phyloP scores from a whole-genome alignment of 208 protist genomes.

The Leishmania arabica region DNA sequence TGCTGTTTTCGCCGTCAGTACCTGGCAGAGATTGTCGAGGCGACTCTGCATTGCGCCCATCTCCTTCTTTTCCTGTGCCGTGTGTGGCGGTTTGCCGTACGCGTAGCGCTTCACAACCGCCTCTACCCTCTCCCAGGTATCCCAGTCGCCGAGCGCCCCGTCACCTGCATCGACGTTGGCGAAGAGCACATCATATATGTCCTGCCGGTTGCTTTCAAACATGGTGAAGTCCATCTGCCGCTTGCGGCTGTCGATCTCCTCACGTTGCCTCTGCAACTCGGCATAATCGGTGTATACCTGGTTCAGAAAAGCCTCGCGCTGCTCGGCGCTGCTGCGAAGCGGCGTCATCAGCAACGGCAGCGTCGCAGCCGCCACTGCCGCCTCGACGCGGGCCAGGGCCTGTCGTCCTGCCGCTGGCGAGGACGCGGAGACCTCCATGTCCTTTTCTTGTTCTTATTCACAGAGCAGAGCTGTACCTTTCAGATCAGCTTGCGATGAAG shows the following conservation, averaged over 20 bases:
- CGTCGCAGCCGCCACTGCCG: neutral
- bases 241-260: conserved; percentile 63
- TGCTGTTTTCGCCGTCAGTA: conserved; percentile 9
- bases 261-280: conserved; percentile 61
- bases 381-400: conserved; percentile 5
- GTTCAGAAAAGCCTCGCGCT: conserved; percentile 68
- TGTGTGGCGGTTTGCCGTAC: conserved; percentile 46
- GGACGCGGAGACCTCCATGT: neutral
- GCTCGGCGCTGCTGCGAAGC: conserved; percentile 42
- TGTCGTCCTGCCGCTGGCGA: neutral
- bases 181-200: conserved; percentile 70
- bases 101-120: conserved; percentile 68
- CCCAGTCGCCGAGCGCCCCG: conserved; percentile 66
- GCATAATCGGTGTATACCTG: conserved; percentile 72
- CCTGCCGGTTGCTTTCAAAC: conserved; percentile 63
- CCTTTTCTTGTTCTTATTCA: neutral
- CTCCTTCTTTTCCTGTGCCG: conserved; percentile 23
- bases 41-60: conserved; percentile 36
- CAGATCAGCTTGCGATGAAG: neutral
- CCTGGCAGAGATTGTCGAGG: conserved; percentile 29
- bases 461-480: neutral
- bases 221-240: conserved; percentile 52
- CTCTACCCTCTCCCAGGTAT: conserved; percentile 80
- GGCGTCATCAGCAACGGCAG: neutral
- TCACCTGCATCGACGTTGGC: conserved; percentile 28